Conservation (phyloP, 1,139 yeast genomes). For the Protomyces arabidopsidicola region DNA sequence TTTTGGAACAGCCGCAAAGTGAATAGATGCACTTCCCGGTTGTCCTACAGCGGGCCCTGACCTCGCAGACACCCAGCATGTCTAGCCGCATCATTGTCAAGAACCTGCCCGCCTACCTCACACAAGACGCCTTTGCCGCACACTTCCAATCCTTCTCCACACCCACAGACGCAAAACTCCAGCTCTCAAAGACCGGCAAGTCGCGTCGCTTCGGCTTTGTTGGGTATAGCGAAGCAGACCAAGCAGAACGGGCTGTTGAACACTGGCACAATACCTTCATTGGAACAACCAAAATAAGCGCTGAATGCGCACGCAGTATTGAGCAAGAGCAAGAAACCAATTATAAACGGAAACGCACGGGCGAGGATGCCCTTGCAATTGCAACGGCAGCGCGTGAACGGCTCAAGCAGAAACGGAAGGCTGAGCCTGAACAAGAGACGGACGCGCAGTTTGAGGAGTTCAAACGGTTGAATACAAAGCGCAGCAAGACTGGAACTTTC, state of each 20-base stretch:
- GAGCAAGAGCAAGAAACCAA: slow-evolving; percentile 19
- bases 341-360: slow-evolving; percentile 28
- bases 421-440: slow-evolving; percentile 25
- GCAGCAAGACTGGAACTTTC: slow-evolving; percentile 63
- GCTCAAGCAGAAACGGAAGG: slow-evolving; percentile 1
- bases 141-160: slow-evolving; percentile 59
- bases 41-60: background rate
- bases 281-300: slow-evolving; percentile 75
- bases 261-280: slow-evolving; percentile 75
- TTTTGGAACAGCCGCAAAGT: background rate
- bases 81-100: slow-evolving; percentile 82
- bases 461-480: slow-evolving; percentile 76
- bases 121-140: slow-evolving; percentile 66
- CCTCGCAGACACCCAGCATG: background rate
- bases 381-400: slow-evolving; percentile 44
- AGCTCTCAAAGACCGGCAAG: slow-evolving; percentile 70
- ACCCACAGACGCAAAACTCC: slow-evolving; percentile 82
- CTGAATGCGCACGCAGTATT: slow-evolving; percentile 63
- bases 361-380: slow-evolving; percentile 72
- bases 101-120: slow-evolving; percentile 75
- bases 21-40: background rate
- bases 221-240: slow-evolving; percentile 67
- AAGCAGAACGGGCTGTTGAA: slow-evolving; percentile 72
- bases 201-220: slow-evolving; percentile 90
- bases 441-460: slow-evolving; percentile 74